A percentile compares a stretch with the other conserved stretches of the same genome.
Conservation (phyloP, 306 rosid species). For the Macrotyloma uniflorum region DNA sequence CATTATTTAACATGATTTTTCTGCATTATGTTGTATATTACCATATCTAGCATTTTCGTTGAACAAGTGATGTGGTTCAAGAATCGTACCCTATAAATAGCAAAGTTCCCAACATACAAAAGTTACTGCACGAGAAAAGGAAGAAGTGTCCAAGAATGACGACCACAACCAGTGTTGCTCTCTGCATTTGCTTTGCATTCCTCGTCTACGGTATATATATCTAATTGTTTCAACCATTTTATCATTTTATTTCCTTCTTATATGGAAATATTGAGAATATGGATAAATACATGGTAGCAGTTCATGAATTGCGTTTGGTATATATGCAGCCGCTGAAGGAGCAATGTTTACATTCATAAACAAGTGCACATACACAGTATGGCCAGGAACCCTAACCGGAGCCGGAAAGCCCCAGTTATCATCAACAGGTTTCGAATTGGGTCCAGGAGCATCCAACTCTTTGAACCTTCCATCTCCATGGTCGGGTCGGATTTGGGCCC, state of each 20-base stretch:
- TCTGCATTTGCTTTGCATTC: constrained; percentile 43
- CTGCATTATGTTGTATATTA: too few relatives aligned
- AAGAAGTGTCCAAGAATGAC: not conserved
- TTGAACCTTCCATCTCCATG: not conserved
- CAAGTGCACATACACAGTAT: constrained; percentile 37
- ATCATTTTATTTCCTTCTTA: too few relatives aligned
- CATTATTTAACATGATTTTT: too few relatives aligned
- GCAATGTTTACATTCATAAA: constrained; percentile 27
- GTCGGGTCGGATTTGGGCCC: not conserved
- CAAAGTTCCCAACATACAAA: not conserved
- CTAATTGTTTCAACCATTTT: not conserved
- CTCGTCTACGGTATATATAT: constrained; percentile 40
- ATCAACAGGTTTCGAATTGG: constrained; percentile 40
- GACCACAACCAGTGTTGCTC: constrained; percentile 16
- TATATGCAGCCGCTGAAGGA: not conserved
- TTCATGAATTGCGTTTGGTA: too few relatives aligned
- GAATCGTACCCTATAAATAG: not conserved
- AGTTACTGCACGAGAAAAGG: not conserved
- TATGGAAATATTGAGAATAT: too few relatives aligned
- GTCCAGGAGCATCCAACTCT: not conserved
- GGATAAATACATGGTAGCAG: too few relatives aligned
- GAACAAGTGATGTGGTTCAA: too few relatives aligned
- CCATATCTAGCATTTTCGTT: too few relatives aligned
- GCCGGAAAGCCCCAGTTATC: constrained; percentile 19
- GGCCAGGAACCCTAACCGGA: constrained; percentile 44